Evolutionary conservation across 1,284 basidiomycete species (phyloP), one percentile per base, ranked within the genome.

Genomic region (Lignosus rhinocerotis): DNA sequence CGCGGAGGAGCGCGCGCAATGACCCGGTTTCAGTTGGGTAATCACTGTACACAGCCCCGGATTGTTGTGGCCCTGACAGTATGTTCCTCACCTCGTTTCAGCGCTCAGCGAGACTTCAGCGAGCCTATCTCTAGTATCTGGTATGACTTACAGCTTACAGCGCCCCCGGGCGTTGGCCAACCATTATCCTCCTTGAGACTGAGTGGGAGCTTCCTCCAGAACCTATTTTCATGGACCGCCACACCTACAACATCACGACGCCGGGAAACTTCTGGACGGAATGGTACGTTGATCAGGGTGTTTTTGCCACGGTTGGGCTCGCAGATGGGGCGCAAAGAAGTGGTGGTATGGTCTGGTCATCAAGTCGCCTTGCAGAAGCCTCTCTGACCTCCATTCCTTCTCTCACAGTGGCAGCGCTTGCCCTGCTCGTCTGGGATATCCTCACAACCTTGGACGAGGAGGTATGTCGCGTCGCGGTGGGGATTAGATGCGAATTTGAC

Each of bases 361-460:
- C 50, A 14, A 34, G 9, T 11, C 4, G 25, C 25, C 25, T 25
- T 16, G 25, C 38, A n/a, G 33, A 19, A n/a, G 21, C 14, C 33
- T 10, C 11, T 36, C 56, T 54, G 41, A 59, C 19, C 38, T 54
- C 32, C 5, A 16, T 36, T 25, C 8, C 14, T 44, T 34, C 34
- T 7, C 47, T 11, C 32, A 31, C 55, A 79, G 76, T 75, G 31
- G 77, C 77, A 11, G 70, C 78, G n/a, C 69, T 77, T 50, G 62
- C 74, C 1, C 75, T 78, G 52, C 68, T 78, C 21, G 58, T 73
- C 31, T 78, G 75, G 73, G 77, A 79, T 52, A 72, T 77, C 34
- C 48, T 77, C 16, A 74, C 77, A 36, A 77, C 76, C 11, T 63
- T 76, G 50, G 74, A 73, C 48, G 72, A 76, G 21, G 78, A 79